Evolutionary conservation across 768 basidiomycete genomes (phyloP), one percentile per base, ranked within the genome.

Genomic region (Rhodotorula sphaerocarpa): DNA sequence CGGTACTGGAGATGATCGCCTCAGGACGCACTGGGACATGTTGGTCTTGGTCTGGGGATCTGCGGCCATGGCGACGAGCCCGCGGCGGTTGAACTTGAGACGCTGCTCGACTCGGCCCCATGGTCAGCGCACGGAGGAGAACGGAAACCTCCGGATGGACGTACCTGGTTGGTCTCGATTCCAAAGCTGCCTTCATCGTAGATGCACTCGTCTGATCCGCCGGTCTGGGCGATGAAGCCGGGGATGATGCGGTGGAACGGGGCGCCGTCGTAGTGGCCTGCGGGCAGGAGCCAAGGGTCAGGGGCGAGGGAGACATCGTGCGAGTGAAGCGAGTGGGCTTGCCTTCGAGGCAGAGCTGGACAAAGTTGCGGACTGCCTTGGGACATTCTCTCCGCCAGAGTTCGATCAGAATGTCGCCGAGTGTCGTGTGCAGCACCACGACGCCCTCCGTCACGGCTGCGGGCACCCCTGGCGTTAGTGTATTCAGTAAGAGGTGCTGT

Each of bases 241-340:
- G 91, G 87, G 3, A 96, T 86, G 43, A 96, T 79, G n/a, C 92
- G 83, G 76, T 95, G 91, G 70, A 96, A 96, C 50, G 93, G 87
- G 57, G 90, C 86, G 39, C 88, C 87, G 63, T 97, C 93, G 76
- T 96, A 97, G 75, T 95, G 96, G 12, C 93, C 91, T 92, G 71
- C 87, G 82, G 21, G 52, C 20, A n/a, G n/a, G n/a, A n/a, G 30
- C 2, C 21, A 14, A 10, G 33, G 36, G 16, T n/a, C 15, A 43
- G 14, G 5, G 31, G 30, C 16, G 30, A 42, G n/a, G n/a, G n/a
- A n/a, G 21, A 2, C 4, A 21, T 11, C 10, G n/a, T 7, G 28
- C 23, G 31, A n/a, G 27, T 23, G 18, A 33, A 50, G 43, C 12
- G 27, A 12, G 23, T 3, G 16, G 5, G 43, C 60, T 5, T 3